Percentiles rank a stretch among this genome's conserved stretches.
These are phyloP conservation scores for Cyberlindnera mississippiensis DNA, from an alignment of 805 yeast species.

Conservation along the genomic window DNA sequence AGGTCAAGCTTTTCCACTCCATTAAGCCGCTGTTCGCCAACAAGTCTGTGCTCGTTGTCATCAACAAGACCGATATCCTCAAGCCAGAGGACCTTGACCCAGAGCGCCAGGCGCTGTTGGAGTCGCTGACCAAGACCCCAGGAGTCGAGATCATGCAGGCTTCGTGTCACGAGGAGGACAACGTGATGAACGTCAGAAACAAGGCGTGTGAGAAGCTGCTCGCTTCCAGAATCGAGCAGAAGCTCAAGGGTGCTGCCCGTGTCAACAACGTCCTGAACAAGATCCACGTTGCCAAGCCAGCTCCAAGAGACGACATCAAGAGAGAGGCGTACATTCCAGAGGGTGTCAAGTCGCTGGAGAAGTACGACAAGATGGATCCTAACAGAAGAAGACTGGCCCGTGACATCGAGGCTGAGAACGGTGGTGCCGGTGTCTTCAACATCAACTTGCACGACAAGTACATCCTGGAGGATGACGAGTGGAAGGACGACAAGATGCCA, in stretches of 20 bases:
- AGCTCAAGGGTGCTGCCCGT: constrained; percentile 88
- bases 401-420: constrained; percentile 90
- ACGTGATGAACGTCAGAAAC: constrained; percentile 93
- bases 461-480: constrained; percentile 88
- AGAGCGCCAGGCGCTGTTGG: constrained; percentile 67
- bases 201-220: constrained; percentile 95
- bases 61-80: constrained; percentile 92
- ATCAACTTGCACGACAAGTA: constrained; percentile 91
- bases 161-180: constrained; percentile 92
- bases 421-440: constrained; percentile 98
- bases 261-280: constrained; percentile 86
- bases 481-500: constrained; percentile 98
- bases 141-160: constrained; percentile 92
- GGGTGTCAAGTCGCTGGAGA: constrained; percentile 51
- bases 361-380: constrained; percentile 78
- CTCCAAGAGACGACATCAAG: constrained; percentile 77
- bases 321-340: constrained; percentile 85
- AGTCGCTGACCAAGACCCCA: constrained; percentile 58
- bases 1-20: constrained; percentile 93
- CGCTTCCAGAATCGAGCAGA: constrained; percentile 94
- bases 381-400: constrained; percentile 76
- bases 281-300: constrained; percentile 92
- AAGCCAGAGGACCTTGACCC: constrained; percentile 77
- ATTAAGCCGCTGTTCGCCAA: constrained; percentile 97
- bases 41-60: constrained; percentile 91